Evolutionary conservation across 2,329 filamentous ascomycete species (phyloP), one percentile per base, ranked within the genome.

Genomic region (Phyllosticta capitalensis): DNA sequence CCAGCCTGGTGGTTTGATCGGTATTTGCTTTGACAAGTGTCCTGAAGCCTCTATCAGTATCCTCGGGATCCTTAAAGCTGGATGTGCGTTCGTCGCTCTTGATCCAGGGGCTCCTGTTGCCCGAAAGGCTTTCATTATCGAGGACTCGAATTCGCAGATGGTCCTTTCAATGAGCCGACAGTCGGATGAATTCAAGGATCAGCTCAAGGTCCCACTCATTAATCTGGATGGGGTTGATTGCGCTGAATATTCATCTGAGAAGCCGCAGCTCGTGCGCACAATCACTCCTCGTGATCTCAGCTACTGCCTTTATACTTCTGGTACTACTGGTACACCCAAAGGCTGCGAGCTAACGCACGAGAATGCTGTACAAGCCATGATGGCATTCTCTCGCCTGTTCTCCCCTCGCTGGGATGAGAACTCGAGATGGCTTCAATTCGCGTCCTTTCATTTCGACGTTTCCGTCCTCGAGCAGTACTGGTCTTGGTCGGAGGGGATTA

Each of bases 401-500:
- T 72, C 74, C 5, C 84, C 81, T 0, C 87, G 90, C 66, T 95
- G 90, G 89, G 80, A 87, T 49, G 67, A 78, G 0, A 69, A 81
- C 0, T 95, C 91, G 0, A 83, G 88, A 61, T 96, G 90, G 87
- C 78, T 96, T 0, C 92, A 96, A 68, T 96, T 96, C 68, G 92
- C 92, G 1, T 92, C 90, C 0, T 90, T 96, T 60, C 92, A 96
- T 71, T 96, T 96, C 62, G 92, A 96, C 66, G 92, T 96, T 3
- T 94, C 89, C 1, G 88, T 96, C 0, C 79, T 96, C 0, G 92
- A 96, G 68, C 92, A 96, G 67, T 96, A 92, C 70, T 96, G 90
- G 90, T 94, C 87, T 61, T 96, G 92, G 92, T 90, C 87, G 26
- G 88, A 94, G 0, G 91, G 91, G 1, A 91, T 96, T 24, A 86